Evolutionary conservation across 345 rosid species (phyloP), one percentile per base, ranked within the genome.

Genomic region (Eucalyptus paniculata): DNA sequence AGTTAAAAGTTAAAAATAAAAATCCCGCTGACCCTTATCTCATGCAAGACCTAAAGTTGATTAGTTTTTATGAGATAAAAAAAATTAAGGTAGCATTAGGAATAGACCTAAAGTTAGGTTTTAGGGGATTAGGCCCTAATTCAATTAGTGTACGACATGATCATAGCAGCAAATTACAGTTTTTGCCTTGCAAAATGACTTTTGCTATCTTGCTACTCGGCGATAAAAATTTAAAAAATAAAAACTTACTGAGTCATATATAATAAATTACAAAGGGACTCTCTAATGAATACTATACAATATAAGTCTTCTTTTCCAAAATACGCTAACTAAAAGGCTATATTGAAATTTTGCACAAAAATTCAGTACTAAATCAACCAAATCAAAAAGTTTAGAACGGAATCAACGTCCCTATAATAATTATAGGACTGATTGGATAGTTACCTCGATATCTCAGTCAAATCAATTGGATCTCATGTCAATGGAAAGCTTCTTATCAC

Each of bases 361-460:
- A 6, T 17, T 9, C 12, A 67, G 0, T 0, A 17, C 10, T 16
- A 67, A 32, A 17, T 67, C 1, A 18, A 1, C 0, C 10, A 67
- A 67, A 4, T 67, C 1, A 0, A 34, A 69, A 69, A 8, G 1
- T 69, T 34, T 69, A 34, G 4, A 9, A 32, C 0, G 0, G 0
- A 69, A 34, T 34, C 1, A 1, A 18, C 4, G 3, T 9, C 0
- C 1, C 0, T 18, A 69, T 3, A 69, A n/a, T 65, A 65, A n/a
- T n/a, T 67, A n/a, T n/a, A n/a, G 1, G 2, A n/a, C 3, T 0
- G 7, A 4, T 18, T 34, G 0, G 7, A 18, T 34, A 34, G 21
- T 34, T 9, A 21, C 24, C 44, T 34, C 14, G 0, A 32, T 17
- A 69, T 17, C 42, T 69, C 13, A 17, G 10, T 18, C 42, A 69